phyloP scores from a whole-genome alignment of 1,284 basidiomycete species.

The Pseudomicrostroma phylloplanum region DNA sequence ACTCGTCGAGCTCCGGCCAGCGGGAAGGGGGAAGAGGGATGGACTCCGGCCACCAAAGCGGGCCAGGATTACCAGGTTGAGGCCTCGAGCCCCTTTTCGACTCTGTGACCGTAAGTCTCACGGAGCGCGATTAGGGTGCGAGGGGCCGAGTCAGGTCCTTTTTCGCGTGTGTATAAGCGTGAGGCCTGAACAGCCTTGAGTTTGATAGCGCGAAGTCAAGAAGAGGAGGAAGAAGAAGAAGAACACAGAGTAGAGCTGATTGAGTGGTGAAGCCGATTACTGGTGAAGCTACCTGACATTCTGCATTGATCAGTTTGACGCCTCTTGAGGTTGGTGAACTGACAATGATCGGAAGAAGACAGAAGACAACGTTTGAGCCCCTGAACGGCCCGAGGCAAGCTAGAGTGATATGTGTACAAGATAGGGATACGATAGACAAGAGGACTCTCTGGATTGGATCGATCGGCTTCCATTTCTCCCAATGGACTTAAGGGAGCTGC shows the following conservation, averaged over 20 bases:
- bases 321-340: too few species aligned
- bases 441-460: neutral
- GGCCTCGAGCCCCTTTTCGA: neutral
- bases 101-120: slow-evolving; percentile 3
- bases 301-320: too few species aligned
- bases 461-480: neutral
- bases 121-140: neutral
- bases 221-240: too few species aligned
- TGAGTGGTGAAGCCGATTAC: too few species aligned
- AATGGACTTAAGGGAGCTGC: slow-evolving; percentile 6
- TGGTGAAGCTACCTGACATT: slow-evolving; percentile 1
- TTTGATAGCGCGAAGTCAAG: neutral
- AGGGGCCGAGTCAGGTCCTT: slow-evolving; percentile 4
- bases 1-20: slow-evolving; percentile 2
- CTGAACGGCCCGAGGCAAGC: neutral
- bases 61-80: slow-evolving; percentile 7
- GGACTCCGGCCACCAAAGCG: neutral
- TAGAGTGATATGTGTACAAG: slow-evolving; percentile 3
- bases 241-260: too few species aligned
- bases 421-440: neutral
- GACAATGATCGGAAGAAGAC: too few species aligned
- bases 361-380: too few species aligned
- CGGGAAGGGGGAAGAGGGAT: neutral
- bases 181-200: slow-evolving; percentile 3
- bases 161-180: neutral